phyloP scores from a whole-genome alignment of 2,329 filamentous ascomycete species.

The Colletotrichum karsti region DNA sequence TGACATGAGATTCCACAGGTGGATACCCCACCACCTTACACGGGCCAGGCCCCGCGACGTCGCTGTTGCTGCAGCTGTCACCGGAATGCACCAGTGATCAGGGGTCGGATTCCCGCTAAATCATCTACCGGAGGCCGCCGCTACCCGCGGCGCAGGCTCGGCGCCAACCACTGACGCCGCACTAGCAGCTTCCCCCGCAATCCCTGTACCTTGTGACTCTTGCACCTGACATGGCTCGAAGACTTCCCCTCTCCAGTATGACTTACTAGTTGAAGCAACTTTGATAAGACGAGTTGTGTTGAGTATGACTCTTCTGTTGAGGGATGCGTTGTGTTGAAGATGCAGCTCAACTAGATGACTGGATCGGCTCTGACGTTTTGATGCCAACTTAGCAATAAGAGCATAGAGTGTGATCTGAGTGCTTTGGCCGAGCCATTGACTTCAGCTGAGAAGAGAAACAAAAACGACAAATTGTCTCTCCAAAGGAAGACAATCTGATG shows the following conservation, averaged over 20 bases:
- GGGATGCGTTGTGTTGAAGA: neutral
- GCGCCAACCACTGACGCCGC: neutral
- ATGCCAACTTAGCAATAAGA: too few relatives aligned
- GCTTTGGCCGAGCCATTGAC: too few relatives aligned
- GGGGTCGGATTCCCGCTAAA: conserved; percentile 12
- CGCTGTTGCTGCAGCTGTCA: neutral
- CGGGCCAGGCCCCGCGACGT: conserved; percentile 1
- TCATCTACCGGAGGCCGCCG: conserved; percentile 27
- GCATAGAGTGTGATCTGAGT: too few relatives aligned
- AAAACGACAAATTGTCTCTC: too few relatives aligned
- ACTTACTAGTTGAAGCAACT: neutral
- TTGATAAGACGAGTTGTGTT: neutral
- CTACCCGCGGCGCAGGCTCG: conserved; percentile 10
- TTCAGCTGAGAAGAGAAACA: too few relatives aligned
- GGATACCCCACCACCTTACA: neutral
- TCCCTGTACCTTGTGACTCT: conserved; percentile 4
- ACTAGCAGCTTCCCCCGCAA: neutral
- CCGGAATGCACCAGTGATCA: conserved; percentile 20
- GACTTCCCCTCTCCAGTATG: neutral
- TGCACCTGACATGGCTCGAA: neutral
- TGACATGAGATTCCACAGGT: conserved; percentile 18
- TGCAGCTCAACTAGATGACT: too few relatives aligned
- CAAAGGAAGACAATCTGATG: too few relatives aligned
- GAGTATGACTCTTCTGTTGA: neutral
- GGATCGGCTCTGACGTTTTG: too few relatives aligned